phyloP scores from a whole-genome alignment of 1,284 basidiomycete species.

The Pterula multifida region DNA sequence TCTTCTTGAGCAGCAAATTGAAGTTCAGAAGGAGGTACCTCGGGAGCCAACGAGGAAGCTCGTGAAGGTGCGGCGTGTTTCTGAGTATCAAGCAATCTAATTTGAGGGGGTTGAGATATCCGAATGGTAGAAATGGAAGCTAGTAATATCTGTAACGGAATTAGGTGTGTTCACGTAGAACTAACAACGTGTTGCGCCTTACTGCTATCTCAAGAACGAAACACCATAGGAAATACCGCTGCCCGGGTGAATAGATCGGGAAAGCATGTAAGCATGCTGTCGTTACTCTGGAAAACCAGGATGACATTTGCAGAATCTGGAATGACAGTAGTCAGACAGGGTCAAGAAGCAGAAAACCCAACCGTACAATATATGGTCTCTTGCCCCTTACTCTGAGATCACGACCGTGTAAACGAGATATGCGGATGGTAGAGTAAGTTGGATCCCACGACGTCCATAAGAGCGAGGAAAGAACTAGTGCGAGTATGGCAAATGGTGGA shows the following conservation, averaged over 20 bases:
- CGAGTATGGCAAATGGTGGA: not conserved
- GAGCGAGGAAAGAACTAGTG: not conserved
- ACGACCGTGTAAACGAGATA: not conserved
- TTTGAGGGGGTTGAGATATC: not conserved
- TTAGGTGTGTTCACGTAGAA: not conserved
- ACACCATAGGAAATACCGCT: not conserved
- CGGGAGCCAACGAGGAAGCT: not conserved
- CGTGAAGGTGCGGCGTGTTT: not conserved
- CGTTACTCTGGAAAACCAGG: not conserved
- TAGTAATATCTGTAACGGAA: not conserved
- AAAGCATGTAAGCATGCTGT: not conserved
- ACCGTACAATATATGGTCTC: not conserved
- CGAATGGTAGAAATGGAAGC: not conserved
- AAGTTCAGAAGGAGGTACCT: not conserved
- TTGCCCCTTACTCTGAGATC: not conserved
- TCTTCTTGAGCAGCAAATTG: not conserved
- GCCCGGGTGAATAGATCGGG: not conserved
- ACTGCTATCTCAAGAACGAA: not conserved
- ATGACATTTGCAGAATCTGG: not conserved
- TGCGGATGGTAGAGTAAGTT: not conserved
- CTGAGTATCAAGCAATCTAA: not conserved
- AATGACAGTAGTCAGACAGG: not conserved
- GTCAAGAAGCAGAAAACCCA: not conserved
- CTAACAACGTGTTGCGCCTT: not conserved
- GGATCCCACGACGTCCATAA: not conserved